A percentile compares a stretch with the other conserved stretches of the same genome.
These are phyloP conservation scores for Coccinonectria pachysandricola DNA, from an alignment of 2,329 filamentous ascomycete genomes.

Conservation along the genomic window DNA sequence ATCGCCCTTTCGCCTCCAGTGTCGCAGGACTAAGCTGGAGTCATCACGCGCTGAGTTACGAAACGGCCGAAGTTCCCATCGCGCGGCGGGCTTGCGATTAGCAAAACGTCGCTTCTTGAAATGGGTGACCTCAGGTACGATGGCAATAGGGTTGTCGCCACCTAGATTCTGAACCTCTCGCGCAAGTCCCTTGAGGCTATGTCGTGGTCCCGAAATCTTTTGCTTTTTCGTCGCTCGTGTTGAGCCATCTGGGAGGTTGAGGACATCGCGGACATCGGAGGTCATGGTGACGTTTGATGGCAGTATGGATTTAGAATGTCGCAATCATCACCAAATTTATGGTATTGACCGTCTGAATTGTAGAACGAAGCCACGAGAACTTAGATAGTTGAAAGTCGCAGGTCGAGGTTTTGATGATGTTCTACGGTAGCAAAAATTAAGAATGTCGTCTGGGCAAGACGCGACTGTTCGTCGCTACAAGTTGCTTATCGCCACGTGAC, in stretches of 20 bases:
- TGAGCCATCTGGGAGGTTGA: slow-evolving; percentile 60
- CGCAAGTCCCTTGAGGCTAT: slow-evolving; percentile 52
- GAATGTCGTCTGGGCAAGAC: slow-evolving; percentile 4
- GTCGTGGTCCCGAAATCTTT: slow-evolving; percentile 51
- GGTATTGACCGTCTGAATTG: too few relatives aligned
- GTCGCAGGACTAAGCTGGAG: slow-evolving; percentile 54
- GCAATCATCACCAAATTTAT: neutral
- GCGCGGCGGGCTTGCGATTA: slow-evolving; percentile 44
- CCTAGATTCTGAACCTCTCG: slow-evolving; percentile 56
- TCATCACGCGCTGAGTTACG: slow-evolving; percentile 68
- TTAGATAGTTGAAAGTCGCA: too few relatives aligned
- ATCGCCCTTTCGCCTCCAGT: slow-evolving; percentile 65
- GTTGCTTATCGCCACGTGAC: slow-evolving; percentile 27
- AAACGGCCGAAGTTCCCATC: slow-evolving; percentile 63
- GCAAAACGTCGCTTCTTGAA: slow-evolving; percentile 50
- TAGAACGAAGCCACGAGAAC: too few relatives aligned
- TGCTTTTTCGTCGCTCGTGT: slow-evolving; percentile 62
- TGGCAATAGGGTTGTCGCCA: slow-evolving; percentile 56
- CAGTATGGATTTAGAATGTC: slow-evolving; percentile 5
- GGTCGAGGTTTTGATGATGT: slow-evolving; percentile 1
- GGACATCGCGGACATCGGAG: slow-evolving; percentile 77
- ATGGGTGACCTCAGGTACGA: slow-evolving; percentile 48
- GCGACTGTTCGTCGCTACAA: slow-evolving; percentile 1
- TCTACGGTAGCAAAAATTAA: slow-evolving; percentile 7
- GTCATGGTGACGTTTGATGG: slow-evolving; percentile 42